phyloP scores from a whole-genome alignment of 257 asterid species.

The Ilex aquifolium region DNA sequence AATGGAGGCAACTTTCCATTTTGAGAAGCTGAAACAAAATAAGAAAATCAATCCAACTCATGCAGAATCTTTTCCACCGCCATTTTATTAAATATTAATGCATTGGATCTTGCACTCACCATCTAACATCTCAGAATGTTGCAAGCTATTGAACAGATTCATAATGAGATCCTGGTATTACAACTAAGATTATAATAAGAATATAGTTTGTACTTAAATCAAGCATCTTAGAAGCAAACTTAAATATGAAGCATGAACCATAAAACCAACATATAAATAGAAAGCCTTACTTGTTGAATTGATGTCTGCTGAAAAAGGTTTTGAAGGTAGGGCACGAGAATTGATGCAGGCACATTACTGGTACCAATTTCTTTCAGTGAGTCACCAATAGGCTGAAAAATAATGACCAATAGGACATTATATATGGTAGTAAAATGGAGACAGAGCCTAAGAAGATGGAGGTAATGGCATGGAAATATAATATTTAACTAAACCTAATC shows the following conservation, averaged over 20 bases:
- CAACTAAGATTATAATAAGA: conserved; percentile 11
- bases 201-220: background rate
- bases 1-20: conserved; percentile 72
- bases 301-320: conserved; percentile 95
- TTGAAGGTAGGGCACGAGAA: conserved; percentile 93
- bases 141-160: conserved; percentile 78
- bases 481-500: background rate
- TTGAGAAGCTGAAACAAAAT: conserved; percentile 51
- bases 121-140: conserved; percentile 59
- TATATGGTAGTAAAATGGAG: background rate
- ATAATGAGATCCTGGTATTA: conserved; percentile 72
- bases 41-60: background rate
- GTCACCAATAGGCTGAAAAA: conserved; percentile 61
- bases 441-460: background rate
- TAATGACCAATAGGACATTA: conserved; percentile 15
- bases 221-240: conserved; percentile 1
- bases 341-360: conserved; percentile 59
- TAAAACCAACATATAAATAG: background rate
- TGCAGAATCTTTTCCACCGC: background rate
- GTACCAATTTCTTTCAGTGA: conserved; percentile 52
- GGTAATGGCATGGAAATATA: background rate
- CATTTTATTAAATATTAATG: conserved; percentile 2
- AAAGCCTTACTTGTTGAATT: conserved; percentile 64
- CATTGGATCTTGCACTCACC: conserved; percentile 37
- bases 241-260: background rate